Evolutionary conservation across 2,329 filamentous ascomycete species (phyloP).

Genomic region (Fusarium burgessii): DNA sequence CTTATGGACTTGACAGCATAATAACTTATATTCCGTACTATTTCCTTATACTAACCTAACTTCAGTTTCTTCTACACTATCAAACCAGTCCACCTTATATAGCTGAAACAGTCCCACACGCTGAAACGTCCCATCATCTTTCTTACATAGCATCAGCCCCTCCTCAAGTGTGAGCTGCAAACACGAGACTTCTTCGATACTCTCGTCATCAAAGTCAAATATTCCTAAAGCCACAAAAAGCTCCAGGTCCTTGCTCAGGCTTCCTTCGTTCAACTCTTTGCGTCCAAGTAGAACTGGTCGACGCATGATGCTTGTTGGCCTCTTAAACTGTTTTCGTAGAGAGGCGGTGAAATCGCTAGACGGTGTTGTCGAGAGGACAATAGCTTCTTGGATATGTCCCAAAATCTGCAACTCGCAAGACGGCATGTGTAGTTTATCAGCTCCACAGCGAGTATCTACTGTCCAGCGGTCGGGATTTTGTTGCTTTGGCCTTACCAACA

Average conservation of each 20-base stretch:
- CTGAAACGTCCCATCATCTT: not conserved
- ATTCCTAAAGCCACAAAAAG: not conserved
- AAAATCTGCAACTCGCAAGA: constrained; percentile 14
- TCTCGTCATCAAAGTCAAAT: constrained; percentile 11
- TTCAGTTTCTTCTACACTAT: not conserved
- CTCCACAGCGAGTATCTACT: not conserved
- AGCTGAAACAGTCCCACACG: constrained; percentile 3
- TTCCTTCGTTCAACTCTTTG: not conserved
- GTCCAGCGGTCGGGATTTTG: constrained; percentile 3
- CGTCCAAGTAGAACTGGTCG: not conserved
- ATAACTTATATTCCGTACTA: fast-evolving
- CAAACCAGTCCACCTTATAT: constrained; percentile 5
- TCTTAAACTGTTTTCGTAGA: not conserved
- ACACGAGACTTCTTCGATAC: not conserved
- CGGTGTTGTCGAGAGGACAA: not conserved
- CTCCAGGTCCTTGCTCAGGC: not conserved
- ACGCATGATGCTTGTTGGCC: not conserved
- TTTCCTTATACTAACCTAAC: not conserved
- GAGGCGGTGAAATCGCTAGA: not conserved
- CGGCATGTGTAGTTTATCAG: constrained; percentile 11
- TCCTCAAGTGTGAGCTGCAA: constrained; percentile 1
- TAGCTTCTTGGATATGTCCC: not conserved
- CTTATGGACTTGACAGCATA: no score
- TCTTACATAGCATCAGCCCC: constrained; percentile 2
- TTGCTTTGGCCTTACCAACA: not conserved